Percentiles rank a stretch among this genome's conserved stretches.
Conservation (phyloP, 192 early-diverging fungal species). For the Backusella tuberculispora region DNA sequence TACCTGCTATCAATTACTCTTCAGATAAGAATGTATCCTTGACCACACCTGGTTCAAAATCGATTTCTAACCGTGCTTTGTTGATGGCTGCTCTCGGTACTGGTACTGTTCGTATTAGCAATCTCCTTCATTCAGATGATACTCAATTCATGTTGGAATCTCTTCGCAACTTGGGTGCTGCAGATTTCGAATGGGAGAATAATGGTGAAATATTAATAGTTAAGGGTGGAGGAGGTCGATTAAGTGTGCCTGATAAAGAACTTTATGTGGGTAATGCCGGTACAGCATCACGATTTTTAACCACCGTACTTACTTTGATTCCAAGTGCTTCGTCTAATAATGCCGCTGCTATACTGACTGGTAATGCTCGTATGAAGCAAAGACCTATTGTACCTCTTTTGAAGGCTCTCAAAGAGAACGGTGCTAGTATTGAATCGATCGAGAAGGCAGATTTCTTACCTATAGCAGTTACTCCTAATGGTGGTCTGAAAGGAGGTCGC, state of each 20-base stretch:
- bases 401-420: conserved; percentile 82
- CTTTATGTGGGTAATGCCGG: conserved; percentile 97
- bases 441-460: conserved; percentile 87
- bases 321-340: conserved; percentile 42
- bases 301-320: conserved; percentile 82
- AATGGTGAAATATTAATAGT: conserved; percentile 91
- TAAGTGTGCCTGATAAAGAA: conserved; percentile 75
- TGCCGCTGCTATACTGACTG: conserved; percentile 75
- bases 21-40: conserved; percentile 56
- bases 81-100: conserved; percentile 86
- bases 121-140: conserved; percentile 95
- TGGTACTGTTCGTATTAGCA: conserved; percentile 80
- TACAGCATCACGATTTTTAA: conserved; percentile 94
- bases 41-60: conserved; percentile 92
- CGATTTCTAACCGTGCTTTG: conserved; percentile 96
- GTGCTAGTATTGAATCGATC: conserved; percentile 73
- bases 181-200: conserved; percentile 89
- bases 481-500: conserved; percentile 81
- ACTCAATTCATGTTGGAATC: conserved; percentile 96
- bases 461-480: conserved; percentile 74
- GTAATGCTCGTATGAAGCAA: conserved; percentile 98
- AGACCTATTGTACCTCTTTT: conserved; percentile 92
- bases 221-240: conserved; percentile 74
- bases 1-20: conserved; percentile 52
- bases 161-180: conserved; percentile 85